phyloP scores from a whole-genome alignment of 495 filamentous ascomycete species.

The Aspergillus sclerotiicarbonarius region DNA sequence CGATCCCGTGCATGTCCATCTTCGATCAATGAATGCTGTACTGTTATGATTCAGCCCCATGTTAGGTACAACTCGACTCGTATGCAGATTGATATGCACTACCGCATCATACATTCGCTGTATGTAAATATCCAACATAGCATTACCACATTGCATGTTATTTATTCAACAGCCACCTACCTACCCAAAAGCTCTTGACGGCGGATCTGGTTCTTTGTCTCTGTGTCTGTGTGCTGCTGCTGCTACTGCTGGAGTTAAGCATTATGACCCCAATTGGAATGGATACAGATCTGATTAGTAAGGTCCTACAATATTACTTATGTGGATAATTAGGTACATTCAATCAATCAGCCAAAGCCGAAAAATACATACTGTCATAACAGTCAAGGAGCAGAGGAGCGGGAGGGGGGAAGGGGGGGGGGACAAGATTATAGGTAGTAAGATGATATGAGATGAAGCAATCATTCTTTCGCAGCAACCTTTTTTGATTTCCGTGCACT shows the following conservation, averaged over 20 bases:
- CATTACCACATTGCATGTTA: not conserved
- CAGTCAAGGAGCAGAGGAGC: no score
- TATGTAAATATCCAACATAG: not conserved
- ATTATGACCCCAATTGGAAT: not conserved
- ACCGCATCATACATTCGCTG: not conserved
- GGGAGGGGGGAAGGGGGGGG: no score
- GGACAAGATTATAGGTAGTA: not conserved
- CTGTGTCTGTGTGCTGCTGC: not conserved
- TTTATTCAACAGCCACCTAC: not conserved
- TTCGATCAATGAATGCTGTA: no score
- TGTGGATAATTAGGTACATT: not conserved
- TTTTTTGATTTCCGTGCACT: slow-evolving; percentile 44
- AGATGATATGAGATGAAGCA: not conserved
- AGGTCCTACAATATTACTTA: not conserved
- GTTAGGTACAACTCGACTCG: no score
- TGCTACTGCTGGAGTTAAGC: not conserved
- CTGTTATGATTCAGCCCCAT: no score
- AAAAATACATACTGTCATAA: not conserved
- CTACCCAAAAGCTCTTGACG: not conserved
- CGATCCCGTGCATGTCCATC: not conserved
- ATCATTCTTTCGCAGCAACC: not conserved
- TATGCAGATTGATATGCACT: no score
- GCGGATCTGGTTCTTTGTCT: not conserved
- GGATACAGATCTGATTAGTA: no score
- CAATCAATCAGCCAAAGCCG: not conserved